These are phyloP conservation scores for Yamadazyma sp. DNA, from an alignment of 805 yeast genomes.

Conservation along the genomic window DNA sequence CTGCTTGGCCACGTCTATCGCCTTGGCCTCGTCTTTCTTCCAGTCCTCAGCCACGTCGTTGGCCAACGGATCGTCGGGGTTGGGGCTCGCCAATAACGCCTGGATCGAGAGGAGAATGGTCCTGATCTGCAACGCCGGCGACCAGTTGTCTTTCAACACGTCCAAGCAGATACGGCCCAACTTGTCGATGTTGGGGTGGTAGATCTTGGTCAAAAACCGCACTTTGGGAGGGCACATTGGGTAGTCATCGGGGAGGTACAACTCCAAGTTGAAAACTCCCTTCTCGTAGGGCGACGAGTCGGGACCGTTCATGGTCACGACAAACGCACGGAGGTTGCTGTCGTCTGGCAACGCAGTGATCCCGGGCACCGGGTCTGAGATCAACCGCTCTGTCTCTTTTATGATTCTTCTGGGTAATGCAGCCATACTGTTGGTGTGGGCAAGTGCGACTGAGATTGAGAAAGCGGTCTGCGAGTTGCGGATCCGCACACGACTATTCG, in stretches of 20 bases:
- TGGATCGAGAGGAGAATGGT: conserved; percentile 89
- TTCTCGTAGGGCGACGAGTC: conserved; percentile 83
- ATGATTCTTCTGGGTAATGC: conserved; percentile 88
- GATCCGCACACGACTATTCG: no score
- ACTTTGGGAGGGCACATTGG: conserved; percentile 98
- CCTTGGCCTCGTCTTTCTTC: conserved; percentile 80
- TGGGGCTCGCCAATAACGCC: conserved; percentile 92
- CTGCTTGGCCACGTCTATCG: conserved; percentile 75
- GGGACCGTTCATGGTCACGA: conserved; percentile 92
- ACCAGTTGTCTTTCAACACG: conserved; percentile 94
- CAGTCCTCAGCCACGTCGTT: conserved; percentile 97
- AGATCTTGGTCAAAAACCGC: conserved; percentile 87
- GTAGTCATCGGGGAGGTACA: conserved; percentile 92
- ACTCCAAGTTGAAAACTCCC: conserved; percentile 78
- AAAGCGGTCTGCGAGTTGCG: no score
- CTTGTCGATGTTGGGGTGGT: conserved; percentile 95
- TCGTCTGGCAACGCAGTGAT: conserved; percentile 92
- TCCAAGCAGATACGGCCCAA: conserved; percentile 94
- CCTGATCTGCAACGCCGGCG: conserved; percentile 94
- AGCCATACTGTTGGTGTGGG: conserved; percentile 38
- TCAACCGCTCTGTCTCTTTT: conserved; percentile 91
- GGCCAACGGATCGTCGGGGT: conserved; percentile 97
- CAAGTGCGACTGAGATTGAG: no score
- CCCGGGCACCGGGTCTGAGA: conserved; percentile 95
- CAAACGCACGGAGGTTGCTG: conserved; percentile 88